Conservation (phyloP, 306 rosid species). For the Prunus davidiana region DNA sequence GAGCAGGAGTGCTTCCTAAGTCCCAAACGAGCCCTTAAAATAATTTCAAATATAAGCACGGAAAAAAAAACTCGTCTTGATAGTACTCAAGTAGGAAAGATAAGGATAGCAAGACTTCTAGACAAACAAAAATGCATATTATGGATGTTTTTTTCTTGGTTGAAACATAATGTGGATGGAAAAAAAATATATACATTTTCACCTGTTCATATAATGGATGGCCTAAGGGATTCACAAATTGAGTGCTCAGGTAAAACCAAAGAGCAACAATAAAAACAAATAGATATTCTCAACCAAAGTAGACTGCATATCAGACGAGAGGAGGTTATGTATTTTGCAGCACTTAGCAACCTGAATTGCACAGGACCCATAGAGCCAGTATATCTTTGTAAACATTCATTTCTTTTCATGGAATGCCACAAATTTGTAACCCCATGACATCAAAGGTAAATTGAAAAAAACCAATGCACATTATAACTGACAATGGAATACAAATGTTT, state of each 20-base stretch:
- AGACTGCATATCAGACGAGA: too few relatives aligned
- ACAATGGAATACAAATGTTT: not conserved
- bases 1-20: too few relatives aligned
- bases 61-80: not conserved
- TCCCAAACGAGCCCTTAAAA: too few relatives aligned
- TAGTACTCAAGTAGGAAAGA: not conserved
- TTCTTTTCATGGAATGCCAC: too few relatives aligned
- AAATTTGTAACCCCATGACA: too few relatives aligned
- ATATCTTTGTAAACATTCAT: too few relatives aligned
- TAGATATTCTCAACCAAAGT: not conserved
- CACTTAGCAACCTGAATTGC: too few relatives aligned
- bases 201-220: not conserved
- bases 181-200: not conserved
- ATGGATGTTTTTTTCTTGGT: not conserved
- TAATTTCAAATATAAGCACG: too few relatives aligned
- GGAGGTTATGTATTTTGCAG: too few relatives aligned
- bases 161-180: too few relatives aligned
- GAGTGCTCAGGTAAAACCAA: not conserved
- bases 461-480: not conserved
- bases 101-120: not conserved
- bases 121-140: not conserved
- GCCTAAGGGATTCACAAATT: not conserved
- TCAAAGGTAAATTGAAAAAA: too few relatives aligned
- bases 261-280: not conserved
- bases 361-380: too few relatives aligned